These are phyloP conservation scores for Thelephora ganbajun DNA, from an alignment of 768 basidiomycete genomes.

Conservation along the genomic window DNA sequence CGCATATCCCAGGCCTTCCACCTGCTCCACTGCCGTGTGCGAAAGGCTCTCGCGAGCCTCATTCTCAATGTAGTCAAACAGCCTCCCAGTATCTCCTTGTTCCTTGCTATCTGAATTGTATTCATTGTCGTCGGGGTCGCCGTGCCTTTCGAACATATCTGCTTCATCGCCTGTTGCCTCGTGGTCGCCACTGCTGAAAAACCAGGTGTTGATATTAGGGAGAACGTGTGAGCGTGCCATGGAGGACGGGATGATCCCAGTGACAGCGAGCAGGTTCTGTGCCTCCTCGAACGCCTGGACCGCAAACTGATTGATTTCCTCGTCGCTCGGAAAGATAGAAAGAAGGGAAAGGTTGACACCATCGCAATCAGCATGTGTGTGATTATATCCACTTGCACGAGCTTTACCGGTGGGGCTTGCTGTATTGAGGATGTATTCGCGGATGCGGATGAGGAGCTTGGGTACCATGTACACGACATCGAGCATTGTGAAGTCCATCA, in stretches of 20 bases:
- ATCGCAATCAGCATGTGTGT: slow-evolving; percentile 1
- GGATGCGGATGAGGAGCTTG: slow-evolving; percentile 13
- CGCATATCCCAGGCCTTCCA: not conserved
- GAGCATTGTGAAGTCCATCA: slow-evolving; percentile 21
- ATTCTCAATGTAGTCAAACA: not conserved
- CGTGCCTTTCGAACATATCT: not conserved
- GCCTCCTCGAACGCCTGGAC: not conserved
- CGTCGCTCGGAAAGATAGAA: not conserved
- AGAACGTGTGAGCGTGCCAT: no score
- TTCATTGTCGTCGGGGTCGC: no score
- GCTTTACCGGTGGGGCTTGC: not conserved
- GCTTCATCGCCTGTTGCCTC: not conserved
- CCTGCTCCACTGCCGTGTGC: not conserved
- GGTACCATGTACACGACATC: slow-evolving; percentile 20
- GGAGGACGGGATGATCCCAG: no score
- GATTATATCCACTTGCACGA: slow-evolving; percentile 3
- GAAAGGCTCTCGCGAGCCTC: not conserved
- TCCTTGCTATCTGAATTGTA: no score
- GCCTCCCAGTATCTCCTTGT: not conserved
- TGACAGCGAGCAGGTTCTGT: no score
- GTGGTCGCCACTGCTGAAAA: not conserved
- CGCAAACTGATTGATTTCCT: not conserved
- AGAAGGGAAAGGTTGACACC: not conserved
- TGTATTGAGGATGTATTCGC: not conserved
- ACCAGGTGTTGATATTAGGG: no score